These are phyloP conservation scores for Magnusiomyces sp. DNA, from an alignment of 1,139 yeast species.

Conservation along the genomic window DNA sequence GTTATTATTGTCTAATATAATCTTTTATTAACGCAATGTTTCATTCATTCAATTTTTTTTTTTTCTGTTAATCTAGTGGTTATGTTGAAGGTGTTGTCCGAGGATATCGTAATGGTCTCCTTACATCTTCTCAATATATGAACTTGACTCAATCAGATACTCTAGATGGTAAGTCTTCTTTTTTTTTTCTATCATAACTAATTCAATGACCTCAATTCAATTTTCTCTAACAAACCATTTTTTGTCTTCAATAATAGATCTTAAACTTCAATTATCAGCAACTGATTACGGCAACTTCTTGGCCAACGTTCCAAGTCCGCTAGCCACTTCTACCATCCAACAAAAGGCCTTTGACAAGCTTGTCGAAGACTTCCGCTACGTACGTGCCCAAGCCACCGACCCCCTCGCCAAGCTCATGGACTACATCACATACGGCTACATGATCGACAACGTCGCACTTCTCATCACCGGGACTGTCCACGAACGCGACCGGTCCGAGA, in stretches of 20 bases:
- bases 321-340: constrained; percentile 77
- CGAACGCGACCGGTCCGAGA: constrained; percentile 82
- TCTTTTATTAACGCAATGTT: neutral
- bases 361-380: constrained; percentile 75
- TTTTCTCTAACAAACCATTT: neutral
- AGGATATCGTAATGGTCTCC: constrained; percentile 81
- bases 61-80: constrained; percentile 40
- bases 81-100: constrained; percentile 91
- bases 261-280: constrained; percentile 86
- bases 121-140: constrained; percentile 70
- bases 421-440: constrained; percentile 87
- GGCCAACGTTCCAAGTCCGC: constrained; percentile 70
- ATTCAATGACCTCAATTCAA: neutral
- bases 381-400: constrained; percentile 76
- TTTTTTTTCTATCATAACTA: neutral
- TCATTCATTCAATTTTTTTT: neutral
- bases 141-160: constrained; percentile 94
- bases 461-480: constrained; percentile 97
- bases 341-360: constrained; percentile 67
- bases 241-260: constrained; percentile 37
- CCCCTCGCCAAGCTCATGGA: constrained; percentile 77
- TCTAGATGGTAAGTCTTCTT: constrained; percentile 42
- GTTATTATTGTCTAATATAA: too few relatives aligned
- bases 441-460: constrained; percentile 95
- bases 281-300: constrained; percentile 93